These are phyloP conservation scores for Dipteronia sinensis DNA, from an alignment of 345 rosid genomes.

Conservation along the genomic window DNA sequence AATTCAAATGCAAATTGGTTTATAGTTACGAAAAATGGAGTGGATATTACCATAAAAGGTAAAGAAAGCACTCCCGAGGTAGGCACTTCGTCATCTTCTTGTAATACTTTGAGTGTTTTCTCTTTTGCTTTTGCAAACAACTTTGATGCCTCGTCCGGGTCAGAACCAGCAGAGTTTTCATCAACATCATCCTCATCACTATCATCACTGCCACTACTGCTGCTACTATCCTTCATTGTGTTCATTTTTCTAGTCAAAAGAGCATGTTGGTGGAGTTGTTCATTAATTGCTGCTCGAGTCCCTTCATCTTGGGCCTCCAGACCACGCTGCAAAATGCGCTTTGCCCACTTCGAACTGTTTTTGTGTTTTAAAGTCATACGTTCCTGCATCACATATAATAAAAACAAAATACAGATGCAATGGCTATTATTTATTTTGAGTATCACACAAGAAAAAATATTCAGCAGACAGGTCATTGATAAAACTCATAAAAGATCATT, in stretches of 20 bases:
- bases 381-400: constrained; percentile 54
- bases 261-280: constrained; percentile 78
- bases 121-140: constrained; percentile 67
- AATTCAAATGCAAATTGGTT: constrained; percentile 4
- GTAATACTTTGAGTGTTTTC: constrained; percentile 65
- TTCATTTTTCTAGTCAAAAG: constrained; percentile 84
- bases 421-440: background rate
- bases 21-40: background rate
- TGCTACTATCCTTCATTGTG: constrained; percentile 66
- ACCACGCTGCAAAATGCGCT: constrained; percentile 71
- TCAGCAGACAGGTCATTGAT: background rate
- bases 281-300: constrained; percentile 77
- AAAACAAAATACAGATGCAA: constrained; percentile 9
- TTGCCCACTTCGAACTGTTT: constrained; percentile 84
- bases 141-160: constrained; percentile 54
- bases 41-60: constrained; percentile 85
- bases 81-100: constrained; percentile 67
- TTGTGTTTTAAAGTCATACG: constrained; percentile 81
- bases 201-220: constrained; percentile 73
- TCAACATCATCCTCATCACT: constrained; percentile 59
- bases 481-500: constrained; percentile 3
- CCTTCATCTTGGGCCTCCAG: constrained; percentile 73
- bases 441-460: background rate
- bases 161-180: constrained; percentile 42
- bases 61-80: constrained; percentile 76